These are phyloP conservation scores for Triticum monococcum DNA, from an alignment of 176 grass and related monocot genomes.

Conservation along the genomic window DNA sequence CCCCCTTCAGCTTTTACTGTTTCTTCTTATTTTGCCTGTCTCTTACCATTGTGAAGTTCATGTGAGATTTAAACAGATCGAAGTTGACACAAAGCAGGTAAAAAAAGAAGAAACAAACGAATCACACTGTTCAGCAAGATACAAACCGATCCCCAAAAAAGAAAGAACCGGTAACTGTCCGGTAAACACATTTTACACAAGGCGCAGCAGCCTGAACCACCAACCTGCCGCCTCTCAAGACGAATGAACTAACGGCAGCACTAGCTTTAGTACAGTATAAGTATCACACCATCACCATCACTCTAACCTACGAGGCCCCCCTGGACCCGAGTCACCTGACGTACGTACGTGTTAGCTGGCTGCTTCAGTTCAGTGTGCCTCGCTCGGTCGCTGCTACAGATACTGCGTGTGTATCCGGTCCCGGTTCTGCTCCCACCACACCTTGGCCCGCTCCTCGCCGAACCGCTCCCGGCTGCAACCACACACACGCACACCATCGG, in stretches of 20 bases:
- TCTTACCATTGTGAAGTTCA: too few relatives aligned
- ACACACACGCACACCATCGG: background rate
- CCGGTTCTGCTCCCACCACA: constrained; percentile 95
- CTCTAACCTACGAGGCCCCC: constrained; percentile 8
- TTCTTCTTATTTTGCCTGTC: too few relatives aligned
- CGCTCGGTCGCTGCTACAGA: constrained; percentile 35
- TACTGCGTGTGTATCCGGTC: constrained; percentile 92
- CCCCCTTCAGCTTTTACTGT: too few relatives aligned
- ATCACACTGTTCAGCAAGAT: constrained; percentile 10
- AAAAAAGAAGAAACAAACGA: constrained; percentile 8
- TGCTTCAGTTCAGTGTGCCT: background rate
- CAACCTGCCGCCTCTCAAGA: background rate
- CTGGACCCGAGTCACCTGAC: background rate
- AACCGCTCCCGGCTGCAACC: constrained; percentile 80
- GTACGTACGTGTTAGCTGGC: constrained; percentile 14
- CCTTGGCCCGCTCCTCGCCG: constrained; percentile 80
- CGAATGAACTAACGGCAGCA: background rate
- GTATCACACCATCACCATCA: constrained; percentile 23
- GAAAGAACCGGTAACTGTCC: background rate
- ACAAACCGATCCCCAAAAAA: background rate
- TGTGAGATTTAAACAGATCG: background rate
- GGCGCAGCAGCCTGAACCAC: background rate
- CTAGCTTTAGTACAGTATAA: too few relatives aligned
- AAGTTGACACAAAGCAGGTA: background rate
- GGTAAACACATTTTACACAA: constrained; percentile 26